Evolutionary conservation across 345 rosid genomes (phyloP).

Genomic region (Ailanthus altissimus): DNA sequence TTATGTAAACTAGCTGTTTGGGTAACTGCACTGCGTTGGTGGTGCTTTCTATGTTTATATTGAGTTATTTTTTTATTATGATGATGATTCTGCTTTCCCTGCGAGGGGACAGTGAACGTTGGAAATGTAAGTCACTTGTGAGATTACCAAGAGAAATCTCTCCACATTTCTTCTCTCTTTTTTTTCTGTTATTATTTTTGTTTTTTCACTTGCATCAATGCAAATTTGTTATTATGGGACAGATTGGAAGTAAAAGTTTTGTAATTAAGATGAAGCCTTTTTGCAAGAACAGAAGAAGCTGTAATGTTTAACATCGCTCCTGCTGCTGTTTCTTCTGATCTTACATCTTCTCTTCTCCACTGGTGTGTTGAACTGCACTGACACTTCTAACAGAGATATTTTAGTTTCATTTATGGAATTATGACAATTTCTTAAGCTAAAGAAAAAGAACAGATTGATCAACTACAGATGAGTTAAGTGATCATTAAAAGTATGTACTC

Average conservation of each 20-base stretch:
- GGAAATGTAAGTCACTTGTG: slow-evolving; percentile 45
- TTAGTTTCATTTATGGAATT: background rate
- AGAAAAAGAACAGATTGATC: background rate
- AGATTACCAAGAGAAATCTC: slow-evolving; percentile 36
- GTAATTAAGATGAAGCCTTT: slow-evolving; percentile 24
- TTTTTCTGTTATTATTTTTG: background rate
- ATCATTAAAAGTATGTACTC: background rate
- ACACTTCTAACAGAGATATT: background rate
- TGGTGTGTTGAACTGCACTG: background rate
- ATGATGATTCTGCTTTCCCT: slow-evolving; percentile 26
- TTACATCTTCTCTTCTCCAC: no score
- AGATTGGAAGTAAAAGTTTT: slow-evolving; percentile 27
- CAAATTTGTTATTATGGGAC: slow-evolving; percentile 28
- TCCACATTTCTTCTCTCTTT: slow-evolving; percentile 2
- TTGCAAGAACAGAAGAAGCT: slow-evolving; percentile 14
- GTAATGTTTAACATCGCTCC: background rate
- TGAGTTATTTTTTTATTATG: background rate
- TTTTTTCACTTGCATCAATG: slow-evolving; percentile 27
- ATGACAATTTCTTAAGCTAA: background rate
- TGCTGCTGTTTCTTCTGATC: background rate
- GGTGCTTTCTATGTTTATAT: slow-evolving; percentile 21
- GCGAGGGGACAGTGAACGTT: slow-evolving; percentile 32
- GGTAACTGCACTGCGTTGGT: background rate
- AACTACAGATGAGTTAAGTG: background rate
- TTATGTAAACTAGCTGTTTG: background rate